A percentile compares a stretch with the other conserved stretches of the same genome.
Conservation (phyloP, 768 basidiomycete genomes). For the Lactarius tabidus region DNA sequence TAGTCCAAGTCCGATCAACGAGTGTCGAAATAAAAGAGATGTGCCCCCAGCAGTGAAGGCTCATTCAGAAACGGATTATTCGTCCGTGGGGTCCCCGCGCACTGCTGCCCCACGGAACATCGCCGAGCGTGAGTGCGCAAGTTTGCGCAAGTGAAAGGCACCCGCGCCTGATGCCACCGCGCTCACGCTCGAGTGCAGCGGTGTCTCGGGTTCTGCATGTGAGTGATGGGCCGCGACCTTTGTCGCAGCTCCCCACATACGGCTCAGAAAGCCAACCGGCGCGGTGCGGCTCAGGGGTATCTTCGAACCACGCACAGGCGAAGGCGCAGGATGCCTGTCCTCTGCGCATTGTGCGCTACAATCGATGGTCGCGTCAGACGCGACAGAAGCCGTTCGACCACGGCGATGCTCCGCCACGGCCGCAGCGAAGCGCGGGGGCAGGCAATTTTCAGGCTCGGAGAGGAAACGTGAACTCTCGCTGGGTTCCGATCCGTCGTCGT, state of each 20-base stretch:
- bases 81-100: conserved; percentile 9
- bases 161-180: conserved; percentile 29
- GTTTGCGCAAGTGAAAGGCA: conserved; percentile 36
- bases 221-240: conserved; percentile 31
- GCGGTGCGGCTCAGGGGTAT: conserved; percentile 30
- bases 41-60: conserved; percentile 20
- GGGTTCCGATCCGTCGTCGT: conserved; percentile 37
- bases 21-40: conserved; percentile 17
- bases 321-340: conserved; percentile 6
- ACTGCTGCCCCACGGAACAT: conserved; percentile 34
- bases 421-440: conserved; percentile 46
- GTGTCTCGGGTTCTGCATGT: conserved; percentile 17
- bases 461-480: conserved; percentile 6
- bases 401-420: conserved; percentile 35
- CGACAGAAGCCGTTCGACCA: conserved; percentile 18
- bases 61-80: not conserved
- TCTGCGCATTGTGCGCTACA: conserved; percentile 10
- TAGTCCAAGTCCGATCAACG: conserved; percentile 16
- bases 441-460: conserved; percentile 30
- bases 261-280: conserved; percentile 53
- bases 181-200: conserved; percentile 28
- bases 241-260: conserved; percentile 70
- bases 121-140: conserved; percentile 44
- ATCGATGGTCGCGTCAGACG: conserved; percentile 24
- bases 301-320: conserved; percentile 24